Evolutionary conservation across 1,139 yeast genomes (phyloP).

Genomic region (Pneumocystis canis): DNA sequence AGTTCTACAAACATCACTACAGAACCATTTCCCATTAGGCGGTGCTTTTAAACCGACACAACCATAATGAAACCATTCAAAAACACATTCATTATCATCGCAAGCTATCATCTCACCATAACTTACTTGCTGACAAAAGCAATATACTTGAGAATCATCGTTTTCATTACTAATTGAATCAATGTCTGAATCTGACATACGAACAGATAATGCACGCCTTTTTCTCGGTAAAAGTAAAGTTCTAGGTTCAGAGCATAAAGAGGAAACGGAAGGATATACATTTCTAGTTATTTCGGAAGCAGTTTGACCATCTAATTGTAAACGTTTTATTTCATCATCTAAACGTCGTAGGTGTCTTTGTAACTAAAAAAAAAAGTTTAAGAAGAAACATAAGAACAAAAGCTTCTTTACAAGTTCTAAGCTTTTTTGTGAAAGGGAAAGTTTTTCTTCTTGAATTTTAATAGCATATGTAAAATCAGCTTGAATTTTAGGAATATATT

Average conservation of each 20-base stretch:
- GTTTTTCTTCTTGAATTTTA: conserved; percentile 61
- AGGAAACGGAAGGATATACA: not conserved
- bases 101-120: conserved; percentile 91
- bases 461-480: conserved; percentile 51
- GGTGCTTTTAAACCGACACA: conserved; percentile 58
- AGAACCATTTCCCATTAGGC: conserved; percentile 30
- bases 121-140: conserved; percentile 72
- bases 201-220: conserved; percentile 3
- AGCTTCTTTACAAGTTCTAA: conserved; percentile 12
- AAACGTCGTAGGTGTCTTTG: conserved; percentile 43
- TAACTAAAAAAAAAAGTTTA: not conserved
- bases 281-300: not conserved
- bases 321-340: not conserved
- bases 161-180: conserved; percentile 15
- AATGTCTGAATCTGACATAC: not conserved
- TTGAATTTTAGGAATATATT: conserved; percentile 48
- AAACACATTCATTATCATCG: conserved; percentile 65
- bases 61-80: conserved; percentile 69
- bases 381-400: not conserved
- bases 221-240: conserved; percentile 2
- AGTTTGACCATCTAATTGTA: not conserved
- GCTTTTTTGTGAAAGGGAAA: conserved; percentile 59
- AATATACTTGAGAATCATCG: conserved; percentile 34
- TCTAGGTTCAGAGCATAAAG: conserved; percentile 2
- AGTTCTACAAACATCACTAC: conserved; percentile 19